phyloP scores from a whole-genome alignment of 148 eudicot genomes.

The Persicaria tinctoria region DNA sequence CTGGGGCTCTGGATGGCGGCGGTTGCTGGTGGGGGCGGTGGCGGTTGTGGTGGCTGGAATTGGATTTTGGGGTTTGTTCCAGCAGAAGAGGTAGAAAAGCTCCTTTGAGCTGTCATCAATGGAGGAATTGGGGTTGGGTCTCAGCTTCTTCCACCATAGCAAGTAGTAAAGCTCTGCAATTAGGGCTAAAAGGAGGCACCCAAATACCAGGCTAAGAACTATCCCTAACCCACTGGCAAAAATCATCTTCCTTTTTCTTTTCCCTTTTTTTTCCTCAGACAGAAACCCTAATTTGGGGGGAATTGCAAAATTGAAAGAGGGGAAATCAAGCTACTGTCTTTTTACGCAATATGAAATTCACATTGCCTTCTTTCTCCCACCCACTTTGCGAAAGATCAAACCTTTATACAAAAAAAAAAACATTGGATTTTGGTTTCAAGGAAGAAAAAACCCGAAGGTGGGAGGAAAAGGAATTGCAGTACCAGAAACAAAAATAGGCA shows the following conservation, averaged over 20 bases:
- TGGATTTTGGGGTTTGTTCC: slow-evolving; percentile 31
- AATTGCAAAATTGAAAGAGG: no score
- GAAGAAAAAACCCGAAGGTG: no score
- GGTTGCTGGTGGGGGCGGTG: slow-evolving; percentile 16
- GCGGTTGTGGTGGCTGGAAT: background rate
- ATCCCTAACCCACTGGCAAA: slow-evolving; percentile 33
- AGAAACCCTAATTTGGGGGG: no score
- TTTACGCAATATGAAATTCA: no score
- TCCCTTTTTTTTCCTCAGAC: background rate
- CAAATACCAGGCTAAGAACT: slow-evolving; percentile 50
- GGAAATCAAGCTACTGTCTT: no score
- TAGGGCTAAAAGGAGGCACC: slow-evolving; percentile 52
- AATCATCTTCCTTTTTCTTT: background rate
- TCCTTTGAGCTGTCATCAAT: slow-evolving; percentile 22
- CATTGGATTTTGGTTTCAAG: background rate
- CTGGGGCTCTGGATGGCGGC: slow-evolving; percentile 7
- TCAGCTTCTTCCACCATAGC: slow-evolving; percentile 64
- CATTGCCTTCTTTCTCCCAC: no score
- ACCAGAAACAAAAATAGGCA: no score
- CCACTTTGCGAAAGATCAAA: no score
- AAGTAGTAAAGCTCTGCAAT: slow-evolving; percentile 71
- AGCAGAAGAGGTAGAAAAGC: slow-evolving; percentile 31
- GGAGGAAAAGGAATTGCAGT: no score
- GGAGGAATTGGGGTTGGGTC: background rate
- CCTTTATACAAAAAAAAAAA: background rate